Conservation (phyloP, 306 rosid genomes). For the Gillenia trifoliata region DNA sequence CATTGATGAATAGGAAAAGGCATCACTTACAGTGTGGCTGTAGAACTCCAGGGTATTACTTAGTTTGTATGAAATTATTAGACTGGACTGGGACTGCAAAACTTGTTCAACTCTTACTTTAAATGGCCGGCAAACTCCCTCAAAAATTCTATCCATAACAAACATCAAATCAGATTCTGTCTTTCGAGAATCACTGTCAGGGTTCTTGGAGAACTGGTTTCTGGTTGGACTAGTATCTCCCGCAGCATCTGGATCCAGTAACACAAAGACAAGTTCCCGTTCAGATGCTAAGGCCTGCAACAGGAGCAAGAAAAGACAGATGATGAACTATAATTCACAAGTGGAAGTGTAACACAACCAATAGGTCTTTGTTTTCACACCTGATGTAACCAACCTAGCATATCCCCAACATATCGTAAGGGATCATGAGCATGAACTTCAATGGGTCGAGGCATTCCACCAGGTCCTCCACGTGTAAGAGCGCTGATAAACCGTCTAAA, state of each 20-base stretch:
- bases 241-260: slow-evolving; percentile 79
- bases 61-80: slow-evolving; percentile 85
- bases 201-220: slow-evolving; percentile 44
- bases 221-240: slow-evolving; percentile 52
- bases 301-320: slow-evolving; percentile 10
- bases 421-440: slow-evolving; percentile 99
- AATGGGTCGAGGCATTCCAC: slow-evolving; percentile 98
- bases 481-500: slow-evolving; percentile 96
- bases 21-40: slow-evolving; percentile 78
- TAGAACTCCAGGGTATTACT: slow-evolving; percentile 88
- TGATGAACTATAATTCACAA: background rate
- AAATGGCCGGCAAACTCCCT: slow-evolving; percentile 98
- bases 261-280: slow-evolving; percentile 75
- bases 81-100: slow-evolving; percentile 90
- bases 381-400: slow-evolving; percentile 99
- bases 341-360: slow-evolving; percentile 4
- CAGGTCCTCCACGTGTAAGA: slow-evolving; percentile 97
- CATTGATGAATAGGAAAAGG: background rate
- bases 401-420: slow-evolving; percentile 89
- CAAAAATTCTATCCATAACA: slow-evolving; percentile 96
- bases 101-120: slow-evolving; percentile 98
- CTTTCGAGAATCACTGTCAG: slow-evolving; percentile 53
- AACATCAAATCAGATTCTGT: slow-evolving; percentile 69
- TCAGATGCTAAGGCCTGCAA: slow-evolving; percentile 97
- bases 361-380: slow-evolving; percentile 33